A percentile compares a stretch with the other conserved stretches of the same genome.
Conservation (phyloP, 1,284 basidiomycete species). For the Sporisorium scitamineum region DNA sequence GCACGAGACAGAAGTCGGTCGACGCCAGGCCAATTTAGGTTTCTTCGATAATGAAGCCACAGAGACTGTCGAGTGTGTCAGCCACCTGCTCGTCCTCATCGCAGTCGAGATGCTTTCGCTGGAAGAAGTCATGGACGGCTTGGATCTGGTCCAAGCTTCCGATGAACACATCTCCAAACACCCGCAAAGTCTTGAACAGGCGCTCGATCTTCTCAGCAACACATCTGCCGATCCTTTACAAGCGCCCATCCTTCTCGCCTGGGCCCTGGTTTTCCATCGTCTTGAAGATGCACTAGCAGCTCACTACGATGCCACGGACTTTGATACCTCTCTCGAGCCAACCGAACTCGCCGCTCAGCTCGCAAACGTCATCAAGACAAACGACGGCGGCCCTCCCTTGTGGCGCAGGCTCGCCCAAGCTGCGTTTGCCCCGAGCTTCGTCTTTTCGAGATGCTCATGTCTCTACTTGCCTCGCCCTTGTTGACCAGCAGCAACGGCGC, state of each 20-base stretch:
- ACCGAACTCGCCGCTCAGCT: slow-evolving; percentile 19
- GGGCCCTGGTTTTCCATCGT: slow-evolving; percentile 78
- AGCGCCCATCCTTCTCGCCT: slow-evolving; percentile 79
- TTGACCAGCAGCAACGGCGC: slow-evolving; percentile 55
- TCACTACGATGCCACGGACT: slow-evolving; percentile 42
- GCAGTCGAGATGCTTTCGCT: slow-evolving; percentile 83
- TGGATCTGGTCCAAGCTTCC: slow-evolving; percentile 24
- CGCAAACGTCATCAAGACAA: slow-evolving; percentile 43
- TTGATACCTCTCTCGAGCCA: slow-evolving; percentile 46
- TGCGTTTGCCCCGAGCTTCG: slow-evolving; percentile 65
- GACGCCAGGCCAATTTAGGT: slow-evolving; percentile 76
- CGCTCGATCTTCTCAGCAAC: slow-evolving; percentile 75
- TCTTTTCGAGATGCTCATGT: slow-evolving; percentile 63
- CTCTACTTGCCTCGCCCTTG: slow-evolving; percentile 64
- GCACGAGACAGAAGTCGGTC: slow-evolving; percentile 78
- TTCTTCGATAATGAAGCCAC: slow-evolving; percentile 77
- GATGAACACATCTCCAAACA: slow-evolving; percentile 30
- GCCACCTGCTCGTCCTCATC: slow-evolving; percentile 80
- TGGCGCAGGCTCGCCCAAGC: slow-evolving; percentile 69
- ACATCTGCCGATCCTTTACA: slow-evolving; percentile 75
- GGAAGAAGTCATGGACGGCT: slow-evolving; percentile 76
- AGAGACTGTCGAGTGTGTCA: slow-evolving; percentile 77
- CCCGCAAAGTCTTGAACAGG: slow-evolving; percentile 35
- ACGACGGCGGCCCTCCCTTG: slow-evolving; percentile 61
- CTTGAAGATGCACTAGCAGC: slow-evolving; percentile 62